A percentile compares a stretch with the other conserved stretches of the same genome.
Evolutionary conservation across 1,139 yeast species (phyloP).

Genomic region (Taphrina populina): DNA sequence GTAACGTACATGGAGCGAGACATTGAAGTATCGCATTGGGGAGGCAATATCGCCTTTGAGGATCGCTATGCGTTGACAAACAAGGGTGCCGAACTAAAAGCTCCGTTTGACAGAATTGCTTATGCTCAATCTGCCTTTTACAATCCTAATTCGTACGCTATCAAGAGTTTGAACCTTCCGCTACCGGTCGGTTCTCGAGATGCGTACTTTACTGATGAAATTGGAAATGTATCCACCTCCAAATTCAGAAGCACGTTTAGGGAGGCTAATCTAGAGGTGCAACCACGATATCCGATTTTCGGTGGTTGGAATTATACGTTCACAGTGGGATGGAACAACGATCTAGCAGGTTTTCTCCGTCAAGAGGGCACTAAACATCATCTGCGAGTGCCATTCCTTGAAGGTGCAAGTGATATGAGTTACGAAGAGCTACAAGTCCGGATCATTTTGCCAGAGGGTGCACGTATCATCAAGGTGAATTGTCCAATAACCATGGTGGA

Average conservation of each 20-base stretch:
- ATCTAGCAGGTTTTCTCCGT: conserved; percentile 56
- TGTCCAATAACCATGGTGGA: conserved; percentile 54
- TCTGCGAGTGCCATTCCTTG: conserved; percentile 67
- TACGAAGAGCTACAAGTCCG: conserved; percentile 64
- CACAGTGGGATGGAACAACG: conserved; percentile 86
- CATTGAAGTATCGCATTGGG: conserved; percentile 81
- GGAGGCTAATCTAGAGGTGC: conserved; percentile 55
- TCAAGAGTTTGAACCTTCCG: conserved; percentile 52
- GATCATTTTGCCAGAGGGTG: conserved; percentile 85
- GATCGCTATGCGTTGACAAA: conserved; percentile 83
- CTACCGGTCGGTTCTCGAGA: conserved; percentile 57
- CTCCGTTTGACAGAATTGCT: conserved; percentile 49
- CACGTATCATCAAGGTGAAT: conserved; percentile 54
- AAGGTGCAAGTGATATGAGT: conserved; percentile 66
- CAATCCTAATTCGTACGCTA: conserved; percentile 46
- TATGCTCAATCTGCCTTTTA: conserved; percentile 40
- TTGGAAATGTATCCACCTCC: conserved; percentile 92
- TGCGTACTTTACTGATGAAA: conserved; percentile 79
- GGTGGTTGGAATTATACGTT: conserved; percentile 97
- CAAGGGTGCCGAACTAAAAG: conserved; percentile 65
- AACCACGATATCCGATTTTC: conserved; percentile 87
- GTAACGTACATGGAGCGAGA: conserved; percentile 66
- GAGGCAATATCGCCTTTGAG: conserved; percentile 62
- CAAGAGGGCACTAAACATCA: conserved; percentile 54
- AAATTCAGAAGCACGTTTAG: conserved; percentile 46